Evolutionary conservation across 352 stramenopile genomes (phyloP), one percentile per base, ranked within the genome.

Genomic region (Globisporangium canariense): DNA sequence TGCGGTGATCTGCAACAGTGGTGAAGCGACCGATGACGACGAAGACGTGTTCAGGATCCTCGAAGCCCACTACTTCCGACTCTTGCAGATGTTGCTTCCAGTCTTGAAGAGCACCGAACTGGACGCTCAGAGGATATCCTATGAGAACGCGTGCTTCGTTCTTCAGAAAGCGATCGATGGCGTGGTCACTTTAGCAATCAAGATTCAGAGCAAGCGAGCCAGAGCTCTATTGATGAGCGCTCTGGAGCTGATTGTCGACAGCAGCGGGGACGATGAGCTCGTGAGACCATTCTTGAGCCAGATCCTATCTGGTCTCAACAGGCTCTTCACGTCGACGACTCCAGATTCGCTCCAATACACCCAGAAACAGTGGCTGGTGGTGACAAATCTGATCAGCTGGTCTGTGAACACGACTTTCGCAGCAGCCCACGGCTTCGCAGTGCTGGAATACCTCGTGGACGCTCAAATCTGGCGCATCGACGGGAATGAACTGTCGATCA

Each of bases 81-180:
- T 89, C 13, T 60, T 89, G 13, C 65, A 77, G 53, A 53, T 76
- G 38, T 30, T 90, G 32, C 70, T 71, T 11, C 77, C 79, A 7
- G 75, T 89, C 8, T 40, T 92, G 16, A 28, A 75, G 11, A 76
- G 64, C 25, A 82, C 73, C 0, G 74, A 75, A 49, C 52, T 61
- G 3, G 64, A 64, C 10, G 60, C 63, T n/a, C 79, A 69, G n/a
- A 67, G 72, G 14, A 43, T 92, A 52, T 75, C 77, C 22, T 92
- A 86, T 65, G 81, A 89, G 58, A 89, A 82, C 34, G 79, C 79
- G 5, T 79, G 75, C 28, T 86, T 88, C 25, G 43, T 86, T 14
- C 51, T 92, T 13, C 71, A 83, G 49, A 92, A 92, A 62, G 67
- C 76, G 4, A 75, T 90, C 30, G 84, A 86, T 57, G 78, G 79